Evolutionary conservation across 2,329 filamentous ascomycete genomes (phyloP).

Genomic region (Balansia obtecta): DNA sequence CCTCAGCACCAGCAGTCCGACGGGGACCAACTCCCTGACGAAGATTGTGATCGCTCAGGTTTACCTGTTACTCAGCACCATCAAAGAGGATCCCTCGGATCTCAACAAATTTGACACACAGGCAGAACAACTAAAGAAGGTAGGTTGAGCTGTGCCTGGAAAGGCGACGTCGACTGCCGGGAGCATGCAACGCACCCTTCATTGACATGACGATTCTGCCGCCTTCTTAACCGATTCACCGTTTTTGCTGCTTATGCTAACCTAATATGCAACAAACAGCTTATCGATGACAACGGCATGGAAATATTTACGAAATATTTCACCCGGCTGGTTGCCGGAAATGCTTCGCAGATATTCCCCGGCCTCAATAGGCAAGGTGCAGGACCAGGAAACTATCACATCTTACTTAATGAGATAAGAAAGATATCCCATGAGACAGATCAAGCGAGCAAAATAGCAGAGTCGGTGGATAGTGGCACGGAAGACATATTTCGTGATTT

Average conservation of each 20-base stretch:
- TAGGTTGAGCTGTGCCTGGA: slow-evolving; percentile 29
- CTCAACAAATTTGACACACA: slow-evolving; percentile 86
- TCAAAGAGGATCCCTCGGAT: slow-evolving; percentile 79
- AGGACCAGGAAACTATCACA: slow-evolving; percentile 69
- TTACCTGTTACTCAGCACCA: slow-evolving; percentile 82
- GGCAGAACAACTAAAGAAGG: slow-evolving; percentile 84
- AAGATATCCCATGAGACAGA: slow-evolving; percentile 72
- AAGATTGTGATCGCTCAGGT: slow-evolving; percentile 95
- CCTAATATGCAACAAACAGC: slow-evolving; percentile 33
- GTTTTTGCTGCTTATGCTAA: slow-evolving; percentile 10
- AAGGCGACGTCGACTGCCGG: background rate
- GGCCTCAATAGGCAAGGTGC: slow-evolving; percentile 60
- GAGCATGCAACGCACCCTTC: background rate
- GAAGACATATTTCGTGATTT: slow-evolving; percentile 94
- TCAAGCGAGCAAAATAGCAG: slow-evolving; percentile 82
- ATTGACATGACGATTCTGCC: background rate
- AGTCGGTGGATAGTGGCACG: slow-evolving; percentile 80
- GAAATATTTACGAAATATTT: slow-evolving; percentile 97
- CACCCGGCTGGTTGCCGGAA: slow-evolving; percentile 79
- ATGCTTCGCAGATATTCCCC: slow-evolving; percentile 85
- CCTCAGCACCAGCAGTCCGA: slow-evolving; percentile 50
- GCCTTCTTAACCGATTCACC: background rate
- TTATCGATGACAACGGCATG: slow-evolving; percentile 97
- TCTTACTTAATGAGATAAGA: slow-evolving; percentile 72
- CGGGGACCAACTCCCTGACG: slow-evolving; percentile 55